Percentiles rank a stretch among this genome's conserved stretches.
phyloP scores from a whole-genome alignment of 2,329 filamentous ascomycete genomes.

The Coleophoma crateriformis region DNA sequence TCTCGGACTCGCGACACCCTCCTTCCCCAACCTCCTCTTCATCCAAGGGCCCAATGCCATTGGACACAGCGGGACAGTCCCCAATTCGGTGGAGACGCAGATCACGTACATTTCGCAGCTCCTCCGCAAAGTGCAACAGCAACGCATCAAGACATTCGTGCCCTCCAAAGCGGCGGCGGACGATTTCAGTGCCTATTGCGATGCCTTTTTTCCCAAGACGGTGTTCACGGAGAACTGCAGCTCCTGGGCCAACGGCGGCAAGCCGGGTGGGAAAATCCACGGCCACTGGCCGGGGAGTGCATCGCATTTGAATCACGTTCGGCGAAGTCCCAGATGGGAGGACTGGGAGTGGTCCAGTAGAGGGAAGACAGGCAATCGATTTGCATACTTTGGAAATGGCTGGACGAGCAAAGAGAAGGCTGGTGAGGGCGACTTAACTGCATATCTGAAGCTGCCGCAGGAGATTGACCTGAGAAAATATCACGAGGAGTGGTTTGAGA shows the following conservation, averaged over 20 bases:
- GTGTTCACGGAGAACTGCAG: conserved; percentile 58
- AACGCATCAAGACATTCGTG: conserved; percentile 58
- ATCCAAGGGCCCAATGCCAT: conserved; percentile 55
- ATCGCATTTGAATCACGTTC: conserved; percentile 52
- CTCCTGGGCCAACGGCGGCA: conserved; percentile 67
- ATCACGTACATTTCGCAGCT: conserved; percentile 61
- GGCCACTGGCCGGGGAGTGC: conserved; percentile 67
- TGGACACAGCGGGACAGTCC: conserved; percentile 59
- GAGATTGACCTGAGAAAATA: conserved; percentile 55
- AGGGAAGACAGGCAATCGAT: conserved; percentile 30
- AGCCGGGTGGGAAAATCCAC: conserved; percentile 57
- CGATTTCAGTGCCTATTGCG: conserved; percentile 55
- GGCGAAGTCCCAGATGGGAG: conserved; percentile 51
- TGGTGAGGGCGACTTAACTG: conserved; percentile 51
- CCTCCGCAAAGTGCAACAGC: conserved; percentile 58
- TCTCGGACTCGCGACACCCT: conserved; percentile 55
- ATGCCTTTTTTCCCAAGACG: conserved; percentile 48
- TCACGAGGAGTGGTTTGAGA: conserved; percentile 64
- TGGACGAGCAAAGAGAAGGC: conserved; percentile 53
- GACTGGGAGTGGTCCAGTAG: conserved; percentile 49
- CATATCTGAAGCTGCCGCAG: conserved; percentile 52
- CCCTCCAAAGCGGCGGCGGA: conserved; percentile 55
- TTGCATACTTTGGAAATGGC: conserved; percentile 64
- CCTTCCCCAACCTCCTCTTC: conserved; percentile 64
- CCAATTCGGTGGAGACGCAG: conserved; percentile 61